Evolutionary conservation across 208 protist species (phyloP), one percentile per base, ranked within the genome.

Genomic region (Strigomonas culicis): DNA sequence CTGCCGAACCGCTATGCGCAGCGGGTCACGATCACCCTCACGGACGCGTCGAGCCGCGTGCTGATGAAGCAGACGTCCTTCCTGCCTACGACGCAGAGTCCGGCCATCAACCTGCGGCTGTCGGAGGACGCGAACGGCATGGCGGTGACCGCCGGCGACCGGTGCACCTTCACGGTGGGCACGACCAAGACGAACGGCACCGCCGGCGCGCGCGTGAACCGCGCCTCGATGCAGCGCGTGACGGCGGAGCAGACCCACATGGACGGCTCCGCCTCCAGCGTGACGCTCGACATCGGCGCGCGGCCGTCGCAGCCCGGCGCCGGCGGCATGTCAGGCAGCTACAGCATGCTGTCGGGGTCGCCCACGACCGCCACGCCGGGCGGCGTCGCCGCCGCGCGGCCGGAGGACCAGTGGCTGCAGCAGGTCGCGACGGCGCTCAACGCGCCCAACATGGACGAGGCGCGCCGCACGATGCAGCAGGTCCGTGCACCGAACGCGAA

Each of bases 31-130:
- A 79, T 88, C 41, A 67, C 67, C 36, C 62, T 90, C 21, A 77
- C 32, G 21, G 79, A 87, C 44, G 71, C 71, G 15, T 19, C 65
- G 55, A 79, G 80, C 22, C 63, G 69, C 4, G 72, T 76, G 0
- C 36, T 86, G 57, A 61, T 84, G 41, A 76, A 80, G n/a, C 87
- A 93, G 64, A 74, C 50, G 21, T 70, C 74, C 41, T 61, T 80
- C 59, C 59, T 93, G 6, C 81, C 83, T n/a, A 22, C 76, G 2
- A 69, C 79, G 21, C 70, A 85, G 65, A 11, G 66, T 0, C 63
- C 70, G 15, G 27, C 83, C 4, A 51, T 75, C 17, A 52, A 21
- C 10, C 31, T 88, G 2, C 60, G 67, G 15, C 8, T 88, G 21
- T 66, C 49, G 11, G 77, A 84, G 63, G 72, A 82, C 24, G 63